phyloP scores from a whole-genome alignment of 2,329 filamentous ascomycete genomes.

The Cladophialophora psammophila region DNA sequence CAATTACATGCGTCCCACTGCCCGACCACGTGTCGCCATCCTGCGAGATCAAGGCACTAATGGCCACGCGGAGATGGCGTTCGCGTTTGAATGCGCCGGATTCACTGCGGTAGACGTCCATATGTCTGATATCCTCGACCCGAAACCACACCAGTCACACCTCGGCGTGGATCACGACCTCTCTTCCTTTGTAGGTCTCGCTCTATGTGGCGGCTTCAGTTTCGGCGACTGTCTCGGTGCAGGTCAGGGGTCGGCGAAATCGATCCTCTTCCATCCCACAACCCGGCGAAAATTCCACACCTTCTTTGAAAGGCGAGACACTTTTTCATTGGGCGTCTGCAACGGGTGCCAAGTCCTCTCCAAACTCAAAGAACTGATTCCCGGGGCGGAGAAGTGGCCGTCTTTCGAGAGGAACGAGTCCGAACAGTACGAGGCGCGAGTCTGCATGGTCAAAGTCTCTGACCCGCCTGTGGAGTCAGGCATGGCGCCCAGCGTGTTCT shows the following conservation, averaged over 20 bases:
- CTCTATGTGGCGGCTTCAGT: conserved; percentile 95
- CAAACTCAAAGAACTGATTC: conserved; percentile 81
- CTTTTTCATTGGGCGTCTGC: conserved; percentile 92
- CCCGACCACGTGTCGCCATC: conserved; percentile 82
- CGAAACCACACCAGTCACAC: conserved; percentile 30
- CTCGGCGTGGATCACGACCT: conserved; percentile 82
- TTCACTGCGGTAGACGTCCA: conserved; percentile 93
- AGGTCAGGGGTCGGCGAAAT: conserved; percentile 96
- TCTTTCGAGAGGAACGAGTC: conserved; percentile 83
- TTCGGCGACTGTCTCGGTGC: conserved; percentile 92
- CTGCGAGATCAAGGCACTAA: conserved; percentile 96
- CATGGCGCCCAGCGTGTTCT: conserved; percentile 74
- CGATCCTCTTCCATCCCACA: conserved; percentile 81
- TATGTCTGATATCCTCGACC: conserved; percentile 77
- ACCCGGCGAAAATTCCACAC: conserved; percentile 78
- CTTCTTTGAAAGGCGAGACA: conserved; percentile 89
- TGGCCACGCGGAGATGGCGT: conserved; percentile 96
- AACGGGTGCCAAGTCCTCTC: conserved; percentile 97
- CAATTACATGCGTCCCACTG: conserved; percentile 66
- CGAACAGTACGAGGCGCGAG: conserved; percentile 89
- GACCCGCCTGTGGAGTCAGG: conserved; percentile 61
- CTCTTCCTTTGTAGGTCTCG: conserved; percentile 82
- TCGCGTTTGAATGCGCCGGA: conserved; percentile 88
- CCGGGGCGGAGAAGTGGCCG: conserved; percentile 82
- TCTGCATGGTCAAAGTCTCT: conserved; percentile 81